Evolutionary conservation across 2,329 filamentous ascomycete species (phyloP).

Genomic region (Mariannaea elegans): DNA sequence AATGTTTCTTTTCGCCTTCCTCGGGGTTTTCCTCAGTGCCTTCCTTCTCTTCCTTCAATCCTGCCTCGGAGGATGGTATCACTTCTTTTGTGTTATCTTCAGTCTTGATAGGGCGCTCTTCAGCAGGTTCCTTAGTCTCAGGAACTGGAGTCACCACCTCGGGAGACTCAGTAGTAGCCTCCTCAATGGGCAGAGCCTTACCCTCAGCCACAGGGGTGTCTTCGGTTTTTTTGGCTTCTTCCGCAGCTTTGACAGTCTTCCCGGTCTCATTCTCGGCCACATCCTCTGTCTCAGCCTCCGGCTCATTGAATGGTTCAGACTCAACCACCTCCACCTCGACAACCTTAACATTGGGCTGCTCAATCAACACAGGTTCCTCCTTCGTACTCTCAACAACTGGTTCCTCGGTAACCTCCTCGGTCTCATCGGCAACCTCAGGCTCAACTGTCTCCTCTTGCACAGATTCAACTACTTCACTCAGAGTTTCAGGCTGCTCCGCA

Average conservation of each 20-base stretch:
- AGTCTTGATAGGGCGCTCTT: conserved; percentile 13
- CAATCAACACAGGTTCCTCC: conserved; percentile 9
- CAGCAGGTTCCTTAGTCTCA: not conserved
- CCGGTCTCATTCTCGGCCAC: conserved; percentile 1
- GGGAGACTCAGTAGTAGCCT: not conserved
- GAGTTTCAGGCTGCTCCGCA: conserved; percentile 15
- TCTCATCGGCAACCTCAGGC: not conserved
- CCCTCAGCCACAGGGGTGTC: not conserved
- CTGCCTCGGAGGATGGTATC: not conserved
- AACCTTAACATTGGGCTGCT: conserved; percentile 14
- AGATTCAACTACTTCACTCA: conserved; percentile 27
- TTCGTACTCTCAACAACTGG: conserved; percentile 21
- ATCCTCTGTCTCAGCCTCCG: not conserved
- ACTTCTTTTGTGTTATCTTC: conserved; percentile 22
- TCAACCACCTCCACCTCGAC: conserved; percentile 3
- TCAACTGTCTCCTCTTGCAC: conserved; percentile 19
- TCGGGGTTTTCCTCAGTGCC: conserved; percentile 15
- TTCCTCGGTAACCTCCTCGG: conserved; percentile 9
- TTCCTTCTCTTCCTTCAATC: conserved; percentile 16
- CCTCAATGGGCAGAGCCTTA: too few species aligned
- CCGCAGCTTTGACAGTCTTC: not conserved
- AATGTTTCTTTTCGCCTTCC: conserved; percentile 23
- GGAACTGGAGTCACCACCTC: too few species aligned
- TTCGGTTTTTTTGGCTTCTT: not conserved
- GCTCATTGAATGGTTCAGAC: not conserved